Evolutionary conservation across 2,329 filamentous ascomycete species (phyloP).

Genomic region (Pseudogymnoascus sp.): DNA sequence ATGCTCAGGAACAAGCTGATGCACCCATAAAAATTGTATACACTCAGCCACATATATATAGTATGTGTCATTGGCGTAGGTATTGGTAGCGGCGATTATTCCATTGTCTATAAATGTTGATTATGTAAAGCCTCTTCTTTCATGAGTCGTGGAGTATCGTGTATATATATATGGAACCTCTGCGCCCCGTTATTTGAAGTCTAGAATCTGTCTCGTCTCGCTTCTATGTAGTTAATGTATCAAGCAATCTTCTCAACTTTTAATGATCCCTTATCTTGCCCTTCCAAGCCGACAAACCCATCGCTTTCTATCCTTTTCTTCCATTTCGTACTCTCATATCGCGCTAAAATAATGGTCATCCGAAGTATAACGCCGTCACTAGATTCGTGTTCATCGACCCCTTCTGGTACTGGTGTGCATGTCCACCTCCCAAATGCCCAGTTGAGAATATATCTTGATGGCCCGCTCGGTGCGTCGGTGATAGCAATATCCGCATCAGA

Average conservation of each 20-base stretch:
- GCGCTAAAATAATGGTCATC: conserved; percentile 70
- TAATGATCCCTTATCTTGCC: conserved; percentile 42
- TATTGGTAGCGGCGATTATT: neutral
- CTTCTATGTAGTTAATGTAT: neutral
- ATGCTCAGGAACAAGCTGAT: no score
- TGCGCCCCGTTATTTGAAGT: neutral
- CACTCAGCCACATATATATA: neutral
- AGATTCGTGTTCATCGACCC: conserved; percentile 46
- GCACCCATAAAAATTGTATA: neutral
- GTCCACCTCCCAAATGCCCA: conserved; percentile 98
- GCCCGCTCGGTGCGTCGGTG: conserved; percentile 30
- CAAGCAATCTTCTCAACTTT: conserved; percentile 37
- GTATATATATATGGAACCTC: neutral
- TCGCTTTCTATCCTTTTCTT: conserved; percentile 63
- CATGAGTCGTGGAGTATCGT: neutral
- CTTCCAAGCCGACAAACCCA: conserved; percentile 47
- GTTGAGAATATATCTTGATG: conserved; percentile 77
- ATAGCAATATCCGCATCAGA: conserved; percentile 44
- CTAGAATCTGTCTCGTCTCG: neutral
- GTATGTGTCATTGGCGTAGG: neutral
- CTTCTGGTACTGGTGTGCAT: conserved; percentile 58
- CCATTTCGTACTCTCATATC: conserved; percentile 71
- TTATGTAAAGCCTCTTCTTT: neutral
- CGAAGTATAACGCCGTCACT: conserved; percentile 52
- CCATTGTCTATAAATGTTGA: conserved; percentile 1